Base-by-base conservation (phyloP, 2,329 filamentous ascomycete genomes). In the Talaromyces atroroseus region DNA sequence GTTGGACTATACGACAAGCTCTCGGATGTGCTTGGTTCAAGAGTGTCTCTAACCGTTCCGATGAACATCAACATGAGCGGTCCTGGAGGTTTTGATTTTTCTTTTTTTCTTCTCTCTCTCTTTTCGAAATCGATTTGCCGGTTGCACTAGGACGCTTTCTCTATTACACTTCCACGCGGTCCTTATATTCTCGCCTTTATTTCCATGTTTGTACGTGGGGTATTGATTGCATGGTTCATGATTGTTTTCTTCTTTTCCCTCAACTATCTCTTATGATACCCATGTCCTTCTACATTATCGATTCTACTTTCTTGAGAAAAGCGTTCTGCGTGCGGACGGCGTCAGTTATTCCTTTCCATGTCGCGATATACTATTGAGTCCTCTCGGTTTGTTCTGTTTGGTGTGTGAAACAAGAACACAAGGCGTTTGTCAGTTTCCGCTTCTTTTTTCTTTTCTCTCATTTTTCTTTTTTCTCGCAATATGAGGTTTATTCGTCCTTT, bases 1-100 rank as follows among this genome's bases (percentile, higher is more conserved):
- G 85, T 44, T 85, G 81, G 80, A 80, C 76, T 34, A 78, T 87
- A 51, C 73, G 75, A 36, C 76, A 83, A 44, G 76, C 83, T 20
- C 65, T 87, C 38, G 74, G 75, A 21, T 80, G 78, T 61, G 63
- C 71, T 14, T 87, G 83, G 82, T 74, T 87, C 29, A 68, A 72
- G 24, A 74, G 73, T 12, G 69, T 73, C 48, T 61, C 65, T 34
- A 66, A 75, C 42, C 62, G 58, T 49, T 42, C 61, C 8, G 66
- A 71, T 50, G 70, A 73, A 10, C 60, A 59, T 56, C 62, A 67
- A 16, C 40, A 58, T 50, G 60, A 70, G 23, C 62, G 68, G 23
- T 59, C 63, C 38, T 75, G 73, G 73, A 70, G 67, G 55, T 66
- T 75, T 45, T 75, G 64, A 48, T 14, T 32, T 26, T 47, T 5